Percentiles rank a stretch among this genome's conserved stretches.
Evolutionary conservation across 2,329 filamentous ascomycete genomes (phyloP).

Genomic region (Zalaria sp.): DNA sequence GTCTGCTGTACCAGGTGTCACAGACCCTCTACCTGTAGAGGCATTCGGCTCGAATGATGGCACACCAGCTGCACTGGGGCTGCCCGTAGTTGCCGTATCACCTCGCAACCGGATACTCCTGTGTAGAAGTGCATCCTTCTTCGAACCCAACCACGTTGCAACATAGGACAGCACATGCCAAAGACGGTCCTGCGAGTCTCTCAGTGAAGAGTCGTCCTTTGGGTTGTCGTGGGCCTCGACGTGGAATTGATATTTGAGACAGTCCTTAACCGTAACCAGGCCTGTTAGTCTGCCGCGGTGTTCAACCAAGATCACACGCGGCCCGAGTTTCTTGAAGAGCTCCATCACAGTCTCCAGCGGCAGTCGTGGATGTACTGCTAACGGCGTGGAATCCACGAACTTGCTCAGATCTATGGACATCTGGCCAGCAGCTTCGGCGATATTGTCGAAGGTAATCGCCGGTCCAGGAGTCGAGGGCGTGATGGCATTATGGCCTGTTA

Average conservation of each 20-base stretch:
- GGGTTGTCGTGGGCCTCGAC: slow-evolving; percentile 73
- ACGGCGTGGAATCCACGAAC: slow-evolving; percentile 78
- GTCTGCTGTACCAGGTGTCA: too few species aligned
- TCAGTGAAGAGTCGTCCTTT: slow-evolving; percentile 40
- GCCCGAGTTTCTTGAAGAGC: slow-evolving; percentile 94
- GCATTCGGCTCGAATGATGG: too few species aligned
- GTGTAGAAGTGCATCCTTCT: neutral
- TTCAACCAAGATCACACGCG: slow-evolving; percentile 83
- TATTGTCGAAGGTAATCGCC: slow-evolving; percentile 43
- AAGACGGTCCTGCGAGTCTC: slow-evolving; percentile 48
- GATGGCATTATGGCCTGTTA: slow-evolving; percentile 5
- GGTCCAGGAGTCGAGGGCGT: slow-evolving; percentile 20
- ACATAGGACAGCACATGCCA: slow-evolving; percentile 33
- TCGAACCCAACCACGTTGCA: slow-evolving; percentile 13
- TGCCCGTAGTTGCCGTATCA: too few species aligned
- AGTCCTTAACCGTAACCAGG: slow-evolving; percentile 92
- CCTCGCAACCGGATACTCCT: too few species aligned
- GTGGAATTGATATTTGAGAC: slow-evolving; percentile 93
- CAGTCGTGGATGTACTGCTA: slow-evolving; percentile 80
- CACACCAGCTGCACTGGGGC: too few species aligned
- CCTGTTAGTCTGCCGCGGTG: slow-evolving; percentile 72
- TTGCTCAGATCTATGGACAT: slow-evolving; percentile 64
- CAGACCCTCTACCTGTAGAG: too few species aligned
- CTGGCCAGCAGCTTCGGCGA: slow-evolving; percentile 40
- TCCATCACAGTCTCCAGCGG: slow-evolving; percentile 97